phyloP scores from a whole-genome alignment of 352 stramenopile species.

The Globisporangium heterothallicum region DNA sequence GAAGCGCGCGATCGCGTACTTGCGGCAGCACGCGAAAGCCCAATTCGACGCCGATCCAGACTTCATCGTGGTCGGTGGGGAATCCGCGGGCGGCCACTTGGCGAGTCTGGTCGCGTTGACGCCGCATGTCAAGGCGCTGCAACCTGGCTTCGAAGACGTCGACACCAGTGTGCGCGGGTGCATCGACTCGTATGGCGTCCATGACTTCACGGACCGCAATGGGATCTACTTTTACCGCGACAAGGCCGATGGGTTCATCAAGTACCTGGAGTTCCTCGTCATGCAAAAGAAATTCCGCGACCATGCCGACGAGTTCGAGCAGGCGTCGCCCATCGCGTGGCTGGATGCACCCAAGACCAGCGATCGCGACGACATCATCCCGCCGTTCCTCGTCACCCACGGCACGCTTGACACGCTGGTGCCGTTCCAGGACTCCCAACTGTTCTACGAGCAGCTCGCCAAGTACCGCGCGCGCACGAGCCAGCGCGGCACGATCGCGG shows the following conservation, averaged over 20 bases:
- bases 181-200: constrained; percentile 69
- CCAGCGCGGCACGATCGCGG: constrained; percentile 2
- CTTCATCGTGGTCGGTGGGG: constrained; percentile 66
- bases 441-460: constrained; percentile 53
- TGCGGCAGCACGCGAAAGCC: constrained; percentile 35
- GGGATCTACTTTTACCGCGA: constrained; percentile 60
- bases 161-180: constrained; percentile 72
- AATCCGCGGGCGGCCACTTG: constrained; percentile 68
- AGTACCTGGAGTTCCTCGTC: constrained; percentile 62
- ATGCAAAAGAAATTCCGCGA: constrained; percentile 61
- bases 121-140: constrained; percentile 49
- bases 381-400: constrained; percentile 72
- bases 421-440: constrained; percentile 56
- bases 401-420: constrained; percentile 67
- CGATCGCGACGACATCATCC: constrained; percentile 29
- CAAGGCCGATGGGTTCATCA: constrained; percentile 48
- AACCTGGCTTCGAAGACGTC: constrained; percentile 71
- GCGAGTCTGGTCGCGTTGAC: constrained; percentile 67
- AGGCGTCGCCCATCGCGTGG: constrained; percentile 55
- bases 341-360: constrained; percentile 30
- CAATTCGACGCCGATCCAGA: constrained; percentile 50
- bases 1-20: constrained; percentile 65
- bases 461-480: constrained; percentile 11
- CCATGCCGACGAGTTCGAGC: constrained; percentile 37
- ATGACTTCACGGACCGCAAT: constrained; percentile 69